Percentiles rank a stretch among this genome's conserved stretches.
These are phyloP conservation scores for Cystodermella granulosa DNA, from an alignment of 1,284 basidiomycete species.

Conservation along the genomic window DNA sequence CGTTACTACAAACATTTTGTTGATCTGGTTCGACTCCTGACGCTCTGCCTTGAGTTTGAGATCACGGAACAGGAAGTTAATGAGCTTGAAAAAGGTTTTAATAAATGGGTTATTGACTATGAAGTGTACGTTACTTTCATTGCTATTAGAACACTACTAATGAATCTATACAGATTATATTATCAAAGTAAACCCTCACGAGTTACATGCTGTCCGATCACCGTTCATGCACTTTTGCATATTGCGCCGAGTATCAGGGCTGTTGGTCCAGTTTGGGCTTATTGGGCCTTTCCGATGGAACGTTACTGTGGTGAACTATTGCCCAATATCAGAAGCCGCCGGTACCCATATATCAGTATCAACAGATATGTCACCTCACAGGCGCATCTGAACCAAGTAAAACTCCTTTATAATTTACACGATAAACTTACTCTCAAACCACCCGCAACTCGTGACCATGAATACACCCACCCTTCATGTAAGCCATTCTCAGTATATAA, in stretches of 20 bases:
- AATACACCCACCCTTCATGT: no score
- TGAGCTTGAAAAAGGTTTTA: conserved; percentile 31
- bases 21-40: conserved; percentile 37
- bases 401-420: conserved; percentile 17
- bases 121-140: conserved; percentile 24
- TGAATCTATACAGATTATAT: conserved; percentile 33
- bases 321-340: conserved; percentile 23
- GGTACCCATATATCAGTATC: conserved; percentile 29
- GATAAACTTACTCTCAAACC: conserved; percentile 15
- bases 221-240: conserved; percentile 39
- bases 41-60: conserved; percentile 41
- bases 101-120: conserved; percentile 42
- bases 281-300: conserved; percentile 45
- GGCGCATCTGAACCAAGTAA: conserved; percentile 31
- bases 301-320: conserved; percentile 28
- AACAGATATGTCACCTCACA: conserved; percentile 23
- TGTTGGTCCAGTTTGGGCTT: conserved; percentile 40
- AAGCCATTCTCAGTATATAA: neutral
- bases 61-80: conserved; percentile 34
- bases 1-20: conserved; percentile 45
- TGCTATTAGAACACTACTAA: neutral
- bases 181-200: conserved; percentile 33
- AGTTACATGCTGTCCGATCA: conserved; percentile 34
- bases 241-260: conserved; percentile 32
- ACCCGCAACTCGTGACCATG: neutral